Evolutionary conservation across 2,329 filamentous ascomycete species (phyloP), one percentile per base, ranked within the genome.

Genomic region (Colletotrichum sp.): DNA sequence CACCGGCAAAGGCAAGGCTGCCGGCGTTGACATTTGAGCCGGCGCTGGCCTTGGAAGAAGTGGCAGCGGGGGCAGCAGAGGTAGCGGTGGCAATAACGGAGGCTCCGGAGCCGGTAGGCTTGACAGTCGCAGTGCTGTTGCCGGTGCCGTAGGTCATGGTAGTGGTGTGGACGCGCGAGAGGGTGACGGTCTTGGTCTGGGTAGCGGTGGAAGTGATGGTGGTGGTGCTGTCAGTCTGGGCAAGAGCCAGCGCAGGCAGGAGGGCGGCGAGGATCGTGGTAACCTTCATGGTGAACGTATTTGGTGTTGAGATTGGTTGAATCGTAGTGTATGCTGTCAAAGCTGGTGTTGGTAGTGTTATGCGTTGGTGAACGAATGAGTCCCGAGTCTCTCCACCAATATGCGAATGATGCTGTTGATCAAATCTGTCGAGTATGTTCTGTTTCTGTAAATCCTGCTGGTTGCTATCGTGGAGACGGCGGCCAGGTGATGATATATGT

Each of bases 241-340:
- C 90, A 68, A 90, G 80, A 76, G 89, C 90, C 80, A 91, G 82
- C 69, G 90, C 85, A 80, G 91, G 90, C 81, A 92, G 86, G 77
- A 89, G 81, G 76, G 88, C 87, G 76, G 89, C 82, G 80, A 89
- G 74, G 76, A 92, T 80, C 34, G 87, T 83, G 62, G 82, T 81
- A 79, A 86, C 80, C 63, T 85, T 85, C 85, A 87, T 87, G 71
- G 75, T 83, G 80, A 78, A 75, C 76, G 68, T 74, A 28, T 63
- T 26, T 49, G 71, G 76, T 68, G 63, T 65, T 59, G 69, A 79
- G 67, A 59, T 65, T 62, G 49, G 60, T 66, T 74, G 66, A 65
- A 44, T 75, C 67, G 62, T 66, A 28, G 39, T 68, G 44, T 75
- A 67, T 66, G 68, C 78, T 76, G 75, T 77, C 77, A 82, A 78